Conservation (phyloP, 345 rosid genomes). For the Eucalyptus cladocalyx region DNA sequence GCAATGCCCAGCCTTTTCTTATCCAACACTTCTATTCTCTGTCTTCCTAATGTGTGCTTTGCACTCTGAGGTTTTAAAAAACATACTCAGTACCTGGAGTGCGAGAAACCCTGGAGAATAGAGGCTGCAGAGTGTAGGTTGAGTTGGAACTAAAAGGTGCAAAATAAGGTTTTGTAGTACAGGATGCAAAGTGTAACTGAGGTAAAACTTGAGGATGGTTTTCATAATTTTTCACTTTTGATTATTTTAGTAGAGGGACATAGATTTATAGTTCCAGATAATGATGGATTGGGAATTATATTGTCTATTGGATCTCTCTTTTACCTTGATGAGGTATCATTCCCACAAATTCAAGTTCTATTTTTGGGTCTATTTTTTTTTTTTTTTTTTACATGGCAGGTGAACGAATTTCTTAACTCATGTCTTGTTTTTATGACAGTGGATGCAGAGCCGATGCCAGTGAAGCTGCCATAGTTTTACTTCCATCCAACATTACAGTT, state of each 20-base stretch:
- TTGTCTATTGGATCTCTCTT: neutral
- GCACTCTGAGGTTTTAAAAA: neutral
- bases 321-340: neutral
- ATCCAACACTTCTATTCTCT: neutral
- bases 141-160: neutral
- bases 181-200: neutral
- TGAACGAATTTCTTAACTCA: neutral
- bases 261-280: neutral
- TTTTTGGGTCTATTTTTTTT: neutral
- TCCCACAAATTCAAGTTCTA: neutral
- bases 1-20: neutral
- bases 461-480: constrained; percentile 35
- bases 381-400: neutral
- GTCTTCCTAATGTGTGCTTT: neutral
- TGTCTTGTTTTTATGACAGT: constrained; percentile 1
- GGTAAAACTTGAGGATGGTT: neutral
- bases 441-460: constrained; percentile 47
- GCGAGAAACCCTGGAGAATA: neutral
- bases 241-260: neutral
- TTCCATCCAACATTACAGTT: constrained; percentile 39
- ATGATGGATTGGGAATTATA: neutral
- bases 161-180: neutral
- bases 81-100: neutral
- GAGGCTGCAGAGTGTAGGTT: neutral
- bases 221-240: neutral